Evolutionary conservation across 345 rosid species (phyloP).

Genomic region (Draba incana): DNA sequence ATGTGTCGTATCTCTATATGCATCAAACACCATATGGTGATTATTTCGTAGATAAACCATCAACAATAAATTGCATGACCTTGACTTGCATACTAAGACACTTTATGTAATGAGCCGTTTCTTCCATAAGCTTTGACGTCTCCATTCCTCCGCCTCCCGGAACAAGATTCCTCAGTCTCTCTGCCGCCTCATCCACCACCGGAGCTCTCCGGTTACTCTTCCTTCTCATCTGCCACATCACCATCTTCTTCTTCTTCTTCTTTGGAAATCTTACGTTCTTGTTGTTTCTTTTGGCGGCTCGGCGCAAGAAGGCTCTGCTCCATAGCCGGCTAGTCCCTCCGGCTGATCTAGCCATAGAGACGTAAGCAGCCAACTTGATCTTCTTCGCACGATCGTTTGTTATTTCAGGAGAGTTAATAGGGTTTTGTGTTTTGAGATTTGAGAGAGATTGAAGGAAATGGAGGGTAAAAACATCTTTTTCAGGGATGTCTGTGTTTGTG

Average conservation of each 20-base stretch:
- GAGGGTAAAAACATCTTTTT: slow-evolving; percentile 35
- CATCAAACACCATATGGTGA: slow-evolving; percentile 20
- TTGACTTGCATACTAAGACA: slow-evolving; percentile 45
- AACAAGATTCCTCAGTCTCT: slow-evolving; percentile 38
- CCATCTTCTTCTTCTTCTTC: slow-evolving; percentile 17
- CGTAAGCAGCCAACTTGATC: slow-evolving; percentile 45
- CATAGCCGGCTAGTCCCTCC: slow-evolving; percentile 34
- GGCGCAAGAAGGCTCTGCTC: slow-evolving; percentile 42
- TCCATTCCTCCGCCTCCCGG: slow-evolving; percentile 47
- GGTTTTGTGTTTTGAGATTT: slow-evolving; percentile 34
- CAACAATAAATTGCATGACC: slow-evolving; percentile 43
- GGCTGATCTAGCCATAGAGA: slow-evolving; percentile 43
- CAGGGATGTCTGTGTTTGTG: slow-evolving; percentile 37
- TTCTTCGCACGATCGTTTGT: slow-evolving; percentile 27
- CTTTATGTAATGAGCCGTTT: slow-evolving; percentile 45
- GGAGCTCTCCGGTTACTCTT: slow-evolving; percentile 17
- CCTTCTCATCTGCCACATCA: slow-evolving; percentile 28
- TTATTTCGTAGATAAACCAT: slow-evolving; percentile 36
- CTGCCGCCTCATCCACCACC: slow-evolving; percentile 15
- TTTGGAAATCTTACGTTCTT: slow-evolving; percentile 11
- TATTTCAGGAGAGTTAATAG: slow-evolving; percentile 13
- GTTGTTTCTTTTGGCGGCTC: slow-evolving; percentile 15
- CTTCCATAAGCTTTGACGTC: slow-evolving; percentile 41
- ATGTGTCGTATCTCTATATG: slow-evolving; percentile 19
- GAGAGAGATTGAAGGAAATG: slow-evolving; percentile 43